phyloP scores from a whole-genome alignment of 2,329 filamentous ascomycete species.

The Botryotinia convoluta region DNA sequence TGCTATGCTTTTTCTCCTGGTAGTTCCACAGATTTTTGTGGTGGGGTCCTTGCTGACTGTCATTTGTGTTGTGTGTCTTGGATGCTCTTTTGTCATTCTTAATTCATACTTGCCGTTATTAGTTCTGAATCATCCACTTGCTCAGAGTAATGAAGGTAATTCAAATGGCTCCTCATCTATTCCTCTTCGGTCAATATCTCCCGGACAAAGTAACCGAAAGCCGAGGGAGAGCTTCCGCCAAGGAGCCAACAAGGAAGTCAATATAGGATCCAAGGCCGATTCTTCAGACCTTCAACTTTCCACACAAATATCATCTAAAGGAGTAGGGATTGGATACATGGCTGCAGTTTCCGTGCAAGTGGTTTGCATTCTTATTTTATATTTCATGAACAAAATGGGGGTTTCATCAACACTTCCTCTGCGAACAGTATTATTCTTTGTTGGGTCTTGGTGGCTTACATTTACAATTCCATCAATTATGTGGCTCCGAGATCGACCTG shows the following conservation, averaged over 20 bases:
- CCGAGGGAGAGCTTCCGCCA: background rate
- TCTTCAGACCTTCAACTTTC: conserved; percentile 72
- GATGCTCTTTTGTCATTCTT: conserved; percentile 87
- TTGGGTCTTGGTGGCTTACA: conserved; percentile 88
- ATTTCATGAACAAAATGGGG: conserved; percentile 47
- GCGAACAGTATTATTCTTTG: conserved; percentile 78
- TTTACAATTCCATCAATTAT: conserved; percentile 87
- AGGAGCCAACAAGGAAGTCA: background rate
- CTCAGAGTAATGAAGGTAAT: conserved; percentile 13
- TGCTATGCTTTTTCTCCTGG: conserved; percentile 83
- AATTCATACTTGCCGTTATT: conserved; percentile 93
- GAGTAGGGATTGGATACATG: conserved; percentile 89
- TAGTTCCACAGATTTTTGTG: conserved; percentile 72
- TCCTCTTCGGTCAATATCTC: conserved; percentile 24
- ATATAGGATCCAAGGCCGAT: conserved; percentile 43
- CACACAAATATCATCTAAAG: conserved; percentile 84
- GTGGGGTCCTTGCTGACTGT: conserved; percentile 80
- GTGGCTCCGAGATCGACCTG: conserved; percentile 85
- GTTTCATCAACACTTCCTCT: conserved; percentile 68
- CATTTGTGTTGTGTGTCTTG: conserved; percentile 87
- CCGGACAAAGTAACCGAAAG: conserved; percentile 11
- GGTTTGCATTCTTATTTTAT: conserved; percentile 72
- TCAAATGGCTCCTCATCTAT: conserved; percentile 21
- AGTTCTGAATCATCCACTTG: conserved; percentile 72
- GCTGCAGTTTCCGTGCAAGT: conserved; percentile 82